phyloP scores from a whole-genome alignment of 2,329 filamentous ascomycete species.

The Colletotrichum incanum region DNA sequence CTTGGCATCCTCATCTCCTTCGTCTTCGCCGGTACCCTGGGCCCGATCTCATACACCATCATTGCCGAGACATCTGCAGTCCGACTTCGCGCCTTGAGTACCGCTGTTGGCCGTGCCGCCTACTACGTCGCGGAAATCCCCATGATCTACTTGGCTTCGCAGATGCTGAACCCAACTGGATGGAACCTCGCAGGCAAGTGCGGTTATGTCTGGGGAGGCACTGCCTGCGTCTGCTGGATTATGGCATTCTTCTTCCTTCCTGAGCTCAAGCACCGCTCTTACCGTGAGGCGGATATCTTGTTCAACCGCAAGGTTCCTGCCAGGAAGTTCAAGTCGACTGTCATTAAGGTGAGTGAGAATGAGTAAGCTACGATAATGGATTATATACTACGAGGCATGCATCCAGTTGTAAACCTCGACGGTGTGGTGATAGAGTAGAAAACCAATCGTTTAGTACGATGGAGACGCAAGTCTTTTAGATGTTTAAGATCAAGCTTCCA shows the following conservation, averaged over 20 bases:
- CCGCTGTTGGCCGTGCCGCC: slow-evolving; percentile 56
- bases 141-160: slow-evolving; percentile 57
- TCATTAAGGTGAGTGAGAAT: slow-evolving; percentile 60
- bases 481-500: not conserved
- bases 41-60: slow-evolving; percentile 56
- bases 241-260: slow-evolving; percentile 60
- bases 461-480: not conserved
- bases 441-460: not conserved
- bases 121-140: slow-evolving; percentile 60
- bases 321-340: slow-evolving; percentile 60
- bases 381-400: not conserved
- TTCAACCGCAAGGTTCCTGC: slow-evolving; percentile 60
- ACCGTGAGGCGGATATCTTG: slow-evolving; percentile 61
- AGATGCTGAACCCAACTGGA: slow-evolving; percentile 57
- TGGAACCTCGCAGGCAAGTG: slow-evolving; percentile 62
- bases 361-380: slow-evolving; percentile 48
- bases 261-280: slow-evolving; percentile 61
- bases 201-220: slow-evolving; percentile 64
- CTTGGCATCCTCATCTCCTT: slow-evolving; percentile 58
- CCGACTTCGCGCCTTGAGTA: slow-evolving; percentile 56
- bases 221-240: slow-evolving; percentile 58
- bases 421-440: too few relatives aligned
- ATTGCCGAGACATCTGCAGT: slow-evolving; percentile 57
- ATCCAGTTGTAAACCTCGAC: not conserved
- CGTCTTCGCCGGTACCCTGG: slow-evolving; percentile 54